phyloP scores from a whole-genome alignment of 1,139 yeast species.

The Pichia sp. region DNA sequence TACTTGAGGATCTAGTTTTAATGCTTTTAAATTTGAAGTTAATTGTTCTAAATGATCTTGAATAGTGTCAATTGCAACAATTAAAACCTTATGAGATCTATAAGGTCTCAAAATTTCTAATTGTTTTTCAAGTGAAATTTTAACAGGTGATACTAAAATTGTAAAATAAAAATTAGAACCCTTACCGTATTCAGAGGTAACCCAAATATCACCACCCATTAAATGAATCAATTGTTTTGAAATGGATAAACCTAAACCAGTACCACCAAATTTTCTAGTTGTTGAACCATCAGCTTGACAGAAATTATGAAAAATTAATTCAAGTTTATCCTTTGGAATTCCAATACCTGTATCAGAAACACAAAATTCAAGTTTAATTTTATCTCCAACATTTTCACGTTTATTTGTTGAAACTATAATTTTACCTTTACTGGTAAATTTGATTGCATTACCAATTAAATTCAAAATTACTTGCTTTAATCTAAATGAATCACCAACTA shows the following conservation, averaged over 20 bases:
- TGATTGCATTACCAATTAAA: constrained; percentile 82
- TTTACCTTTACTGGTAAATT: constrained; percentile 75
- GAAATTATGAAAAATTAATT: constrained; percentile 79
- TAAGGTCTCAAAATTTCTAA: constrained; percentile 71
- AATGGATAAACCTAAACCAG: constrained; percentile 80
- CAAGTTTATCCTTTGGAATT: constrained; percentile 75
- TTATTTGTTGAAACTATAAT: constrained; percentile 60
- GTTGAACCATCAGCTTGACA: constrained; percentile 93
- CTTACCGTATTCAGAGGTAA: constrained; percentile 69
- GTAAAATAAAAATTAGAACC: constrained; percentile 82
- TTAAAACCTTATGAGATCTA: constrained; percentile 60
- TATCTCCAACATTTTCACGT: constrained; percentile 42
- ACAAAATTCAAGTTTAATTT: constrained; percentile 70
- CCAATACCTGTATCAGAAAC: constrained; percentile 90
- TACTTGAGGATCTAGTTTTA: constrained; percentile 41
- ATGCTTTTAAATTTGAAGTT: constrained; percentile 35
- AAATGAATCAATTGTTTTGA: constrained; percentile 80
- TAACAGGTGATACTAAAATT: constrained; percentile 69
- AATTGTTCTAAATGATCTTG: constrained; percentile 41
- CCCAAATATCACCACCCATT: constrained; percentile 93
- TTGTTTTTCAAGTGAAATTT: constrained; percentile 55
- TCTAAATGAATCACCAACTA: constrained; percentile 83
- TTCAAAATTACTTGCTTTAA: constrained; percentile 78
- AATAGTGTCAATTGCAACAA: constrained; percentile 54
- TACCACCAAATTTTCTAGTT: constrained; percentile 87